A percentile compares a stretch with the other conserved stretches of the same genome.
Evolutionary conservation across 2,329 filamentous ascomycete species (phyloP).

Genomic region (Penicillium aurantiogriseum): DNA sequence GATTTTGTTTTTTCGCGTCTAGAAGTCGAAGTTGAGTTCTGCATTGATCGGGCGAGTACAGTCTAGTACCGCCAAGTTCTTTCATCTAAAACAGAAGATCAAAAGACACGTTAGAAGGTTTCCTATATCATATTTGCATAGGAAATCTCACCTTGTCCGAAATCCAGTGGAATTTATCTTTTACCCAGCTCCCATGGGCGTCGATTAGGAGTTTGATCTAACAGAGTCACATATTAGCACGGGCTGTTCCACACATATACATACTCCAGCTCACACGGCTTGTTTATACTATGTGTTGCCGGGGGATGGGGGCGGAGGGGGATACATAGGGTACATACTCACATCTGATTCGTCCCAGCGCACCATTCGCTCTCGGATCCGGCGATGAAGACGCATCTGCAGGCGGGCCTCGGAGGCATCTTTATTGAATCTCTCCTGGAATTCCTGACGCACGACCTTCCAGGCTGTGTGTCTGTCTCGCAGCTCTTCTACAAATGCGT

Average conservation of each 20-base stretch:
- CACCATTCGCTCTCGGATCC: constrained; percentile 35
- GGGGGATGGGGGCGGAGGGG: background rate
- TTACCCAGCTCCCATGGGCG: constrained; percentile 40
- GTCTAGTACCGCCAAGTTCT: constrained; percentile 35
- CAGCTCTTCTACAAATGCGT: constrained; percentile 39
- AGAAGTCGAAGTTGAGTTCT: constrained; percentile 33
- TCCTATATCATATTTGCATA: background rate
- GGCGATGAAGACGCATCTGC: constrained; percentile 44
- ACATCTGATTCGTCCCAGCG: constrained; percentile 46
- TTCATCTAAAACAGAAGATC: constrained; percentile 23
- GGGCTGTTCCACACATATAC: background rate
- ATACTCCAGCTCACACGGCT: background rate
- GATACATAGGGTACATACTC: constrained; percentile 37
- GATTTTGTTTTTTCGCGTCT: constrained; percentile 20
- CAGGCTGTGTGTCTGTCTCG: constrained; percentile 39
- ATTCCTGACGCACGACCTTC: constrained; percentile 40
- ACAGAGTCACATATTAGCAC: background rate
- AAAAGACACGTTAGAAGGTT: background rate
- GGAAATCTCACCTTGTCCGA: constrained; percentile 37
- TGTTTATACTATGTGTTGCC: background rate
- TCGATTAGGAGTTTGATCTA: constrained; percentile 38
- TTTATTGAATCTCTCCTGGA: constrained; percentile 38
- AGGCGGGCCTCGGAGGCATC: constrained; percentile 41
- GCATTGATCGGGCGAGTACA: constrained; percentile 39
- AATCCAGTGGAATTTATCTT: constrained; percentile 40